Evolutionary conservation across 2,329 filamentous ascomycete species (phyloP).

Genomic region (Diplodia seriata): DNA sequence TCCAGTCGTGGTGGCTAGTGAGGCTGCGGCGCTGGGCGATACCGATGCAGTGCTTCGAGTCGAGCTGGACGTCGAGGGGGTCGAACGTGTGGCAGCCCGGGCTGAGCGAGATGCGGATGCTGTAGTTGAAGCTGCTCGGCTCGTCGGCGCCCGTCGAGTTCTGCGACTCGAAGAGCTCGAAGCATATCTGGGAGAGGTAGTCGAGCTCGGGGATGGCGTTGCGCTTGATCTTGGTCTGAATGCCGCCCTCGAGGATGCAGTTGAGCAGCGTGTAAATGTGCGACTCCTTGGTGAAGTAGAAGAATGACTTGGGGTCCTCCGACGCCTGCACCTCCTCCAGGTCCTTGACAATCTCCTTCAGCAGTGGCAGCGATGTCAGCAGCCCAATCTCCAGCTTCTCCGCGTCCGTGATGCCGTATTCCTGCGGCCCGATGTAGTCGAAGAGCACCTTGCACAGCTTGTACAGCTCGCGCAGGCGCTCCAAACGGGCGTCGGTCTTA

Average conservation of each 20-base stretch:
- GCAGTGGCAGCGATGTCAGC: constrained; percentile 86
- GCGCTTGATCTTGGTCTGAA: constrained; percentile 95
- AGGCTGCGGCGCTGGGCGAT: constrained; percentile 89
- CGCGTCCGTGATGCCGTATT: constrained; percentile 93
- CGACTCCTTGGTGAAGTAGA: constrained; percentile 99
- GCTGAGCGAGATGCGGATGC: constrained; percentile 93
- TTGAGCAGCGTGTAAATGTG: constrained; percentile 98
- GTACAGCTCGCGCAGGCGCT: constrained; percentile 91
- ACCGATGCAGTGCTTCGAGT: constrained; percentile 95
- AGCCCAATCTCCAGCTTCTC: constrained; percentile 99
- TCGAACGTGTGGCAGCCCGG: constrained; percentile 97
- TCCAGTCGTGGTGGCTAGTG: constrained; percentile 93
- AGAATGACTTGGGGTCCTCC: constrained; percentile 91
- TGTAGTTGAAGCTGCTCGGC: constrained; percentile 84
- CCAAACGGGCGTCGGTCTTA: constrained; percentile 83
- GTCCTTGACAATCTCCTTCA: constrained; percentile 96
- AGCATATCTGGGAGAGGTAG: constrained; percentile 96
- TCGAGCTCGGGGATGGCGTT: constrained; percentile 96
- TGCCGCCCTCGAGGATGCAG: constrained; percentile 95
- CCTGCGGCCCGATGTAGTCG: constrained; percentile 97
- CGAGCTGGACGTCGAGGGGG: constrained; percentile 92
- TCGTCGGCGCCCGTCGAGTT: constrained; percentile 66
- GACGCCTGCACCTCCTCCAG: constrained; percentile 97
- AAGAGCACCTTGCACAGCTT: constrained; percentile 93
- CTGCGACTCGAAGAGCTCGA: constrained; percentile 95